phyloP scores from a whole-genome alignment of 306 rosid genomes.

The Cyamopsis tetragonoloba region DNA sequence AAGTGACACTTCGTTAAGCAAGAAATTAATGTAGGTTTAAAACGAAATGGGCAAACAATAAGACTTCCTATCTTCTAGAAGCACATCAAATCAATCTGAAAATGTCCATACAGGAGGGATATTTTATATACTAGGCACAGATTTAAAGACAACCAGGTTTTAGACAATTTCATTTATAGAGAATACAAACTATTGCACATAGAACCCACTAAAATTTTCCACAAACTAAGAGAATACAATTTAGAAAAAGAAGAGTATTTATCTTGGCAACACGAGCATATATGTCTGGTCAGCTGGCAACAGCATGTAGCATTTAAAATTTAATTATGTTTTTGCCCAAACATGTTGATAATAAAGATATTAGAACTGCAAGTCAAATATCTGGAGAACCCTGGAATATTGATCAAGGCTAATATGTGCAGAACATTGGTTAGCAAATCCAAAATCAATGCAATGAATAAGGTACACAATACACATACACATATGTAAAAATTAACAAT shows the following conservation, averaged over 20 bases:
- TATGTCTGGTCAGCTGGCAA: not conserved
- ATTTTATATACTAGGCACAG: not conserved
- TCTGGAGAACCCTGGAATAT: not conserved
- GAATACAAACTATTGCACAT: not conserved
- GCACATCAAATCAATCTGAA: not conserved
- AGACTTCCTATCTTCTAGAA: not conserved
- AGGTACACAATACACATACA: too few species aligned
- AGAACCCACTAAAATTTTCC: not conserved
- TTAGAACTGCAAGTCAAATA: not conserved
- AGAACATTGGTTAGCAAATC: not conserved
- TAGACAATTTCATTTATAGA: not conserved
- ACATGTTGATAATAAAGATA: not conserved
- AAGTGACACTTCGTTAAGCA: not conserved
- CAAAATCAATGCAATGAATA: not conserved
- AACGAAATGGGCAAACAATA: not conserved
- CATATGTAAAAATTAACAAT: not conserved
- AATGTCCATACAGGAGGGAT: not conserved
- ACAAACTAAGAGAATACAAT: not conserved
- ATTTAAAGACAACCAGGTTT: not conserved
- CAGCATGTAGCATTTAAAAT: not conserved
- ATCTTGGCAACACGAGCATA: not conserved
- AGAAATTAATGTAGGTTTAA: not conserved
- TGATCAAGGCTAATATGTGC: not conserved
- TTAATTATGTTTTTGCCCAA: not conserved
- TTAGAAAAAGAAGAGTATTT: not conserved